Evolutionary conservation across 805 yeast species (phyloP).

Genomic region (Metschnikowia picachoensis): DNA sequence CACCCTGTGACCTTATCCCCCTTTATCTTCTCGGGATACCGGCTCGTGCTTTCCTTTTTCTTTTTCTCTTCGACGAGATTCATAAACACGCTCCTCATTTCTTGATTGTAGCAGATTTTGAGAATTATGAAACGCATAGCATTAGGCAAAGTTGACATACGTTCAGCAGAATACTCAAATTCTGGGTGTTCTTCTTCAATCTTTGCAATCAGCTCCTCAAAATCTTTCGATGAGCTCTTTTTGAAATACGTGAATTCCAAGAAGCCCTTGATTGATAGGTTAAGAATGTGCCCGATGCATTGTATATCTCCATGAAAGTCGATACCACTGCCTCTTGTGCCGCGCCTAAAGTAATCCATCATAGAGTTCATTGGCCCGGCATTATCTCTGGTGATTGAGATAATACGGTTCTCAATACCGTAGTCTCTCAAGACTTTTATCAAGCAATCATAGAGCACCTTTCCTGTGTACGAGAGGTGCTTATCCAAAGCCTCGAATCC

Average conservation of each 20-base stretch:
- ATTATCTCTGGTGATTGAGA: constrained; percentile 4
- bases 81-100: background rate
- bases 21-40: background rate
- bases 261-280: background rate
- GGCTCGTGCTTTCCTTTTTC: background rate
- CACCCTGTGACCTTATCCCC: background rate
- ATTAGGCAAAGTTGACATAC: background rate
- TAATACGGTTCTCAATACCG: background rate
- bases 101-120: background rate
- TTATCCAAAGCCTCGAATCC: constrained; percentile 3
- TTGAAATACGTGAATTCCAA: constrained; percentile 1
- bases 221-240: background rate
- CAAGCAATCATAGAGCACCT: background rate
- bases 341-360: background rate
- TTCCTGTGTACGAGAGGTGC: constrained; percentile 2
- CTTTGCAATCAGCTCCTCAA: background rate
- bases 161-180: background rate
- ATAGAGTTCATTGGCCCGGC: constrained; percentile 3
- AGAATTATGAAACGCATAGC: background rate
- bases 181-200: background rate
- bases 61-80: background rate
- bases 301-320: constrained; percentile 1
- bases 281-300: constrained; percentile 3
- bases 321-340: background rate
- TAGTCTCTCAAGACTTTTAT: background rate